Base-by-base conservation (phyloP, 176 grass and related monocot species). In the Canna indica region DNA sequence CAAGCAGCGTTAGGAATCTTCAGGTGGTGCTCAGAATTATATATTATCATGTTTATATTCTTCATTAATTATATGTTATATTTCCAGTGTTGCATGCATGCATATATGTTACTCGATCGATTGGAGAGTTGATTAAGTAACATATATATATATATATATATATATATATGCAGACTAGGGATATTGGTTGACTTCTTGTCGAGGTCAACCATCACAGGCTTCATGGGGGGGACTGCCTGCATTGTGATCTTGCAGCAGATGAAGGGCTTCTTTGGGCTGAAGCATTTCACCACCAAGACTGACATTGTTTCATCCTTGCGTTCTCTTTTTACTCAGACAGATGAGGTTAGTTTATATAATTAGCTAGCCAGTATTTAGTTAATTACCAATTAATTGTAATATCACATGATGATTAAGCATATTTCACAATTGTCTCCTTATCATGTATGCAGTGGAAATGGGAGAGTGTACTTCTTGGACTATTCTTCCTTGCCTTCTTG, bases 381-480 rank as follows among this genome's bases (percentile, higher is more conserved):
- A 38, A 38, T 38, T 7, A 38, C 36, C 7, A 3, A 38, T 38
- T 7, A 38, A 3, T 38, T 38, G 36, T 38, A 3, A 38, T 38
- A 38, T 52, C 18, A 3, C 16, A 52, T 52, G 2, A 52, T 20
- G 18, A 20, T 52, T 15, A 52, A 52, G 14, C 47, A n/a, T n/a
- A n/a, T n/a, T n/a, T n/a, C n/a, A n/a, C n/a, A n/a, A n/a, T n/a
- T 20, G 1, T 18, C 13, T 18, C 18, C 50, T 54, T 22, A 6
- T 56, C 7, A n/a, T 1, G 17, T 18, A 56, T 22, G 28, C 73
- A 99, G 94, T 99, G 89, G 94, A 85, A 64, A 80, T 99, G 94
- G 94, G 52, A 99, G 82, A 99, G 94, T 67, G 73, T 72, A 57
- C 22, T 90, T 67, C 84, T 99, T 31, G 94, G 94, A 59, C 66